Evolutionary conservation across 345 rosid species (phyloP).

Genomic region (Firmiana major): DNA sequence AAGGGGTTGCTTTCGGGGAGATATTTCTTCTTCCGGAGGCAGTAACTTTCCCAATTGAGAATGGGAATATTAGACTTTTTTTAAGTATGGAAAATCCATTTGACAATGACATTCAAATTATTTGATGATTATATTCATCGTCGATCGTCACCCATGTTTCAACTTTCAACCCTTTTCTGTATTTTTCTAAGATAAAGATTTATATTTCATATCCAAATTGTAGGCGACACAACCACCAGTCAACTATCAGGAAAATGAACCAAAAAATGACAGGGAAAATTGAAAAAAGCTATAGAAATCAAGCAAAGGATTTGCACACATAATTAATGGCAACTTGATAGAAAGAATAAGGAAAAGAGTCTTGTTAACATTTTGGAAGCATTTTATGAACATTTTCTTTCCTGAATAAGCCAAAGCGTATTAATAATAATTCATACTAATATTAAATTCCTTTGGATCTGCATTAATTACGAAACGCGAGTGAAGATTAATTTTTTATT

Average conservation of each 20-base stretch:
- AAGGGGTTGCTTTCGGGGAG: constrained; percentile 23
- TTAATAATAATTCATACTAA: too few species aligned
- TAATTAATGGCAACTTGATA: not conserved
- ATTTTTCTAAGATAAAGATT: not conserved
- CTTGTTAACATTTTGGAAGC: not conserved
- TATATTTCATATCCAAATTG: not conserved
- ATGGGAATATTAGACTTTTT: not conserved
- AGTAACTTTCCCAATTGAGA: not conserved
- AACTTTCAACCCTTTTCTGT: not conserved
- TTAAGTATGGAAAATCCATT: constrained; percentile 2
- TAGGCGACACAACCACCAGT: not conserved
- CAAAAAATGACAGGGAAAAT: not conserved
- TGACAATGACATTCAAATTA: constrained; percentile 27
- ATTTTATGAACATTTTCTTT: not conserved
- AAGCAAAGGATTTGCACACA: not conserved
- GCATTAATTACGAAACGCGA: too few species aligned
- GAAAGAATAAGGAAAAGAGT: not conserved
- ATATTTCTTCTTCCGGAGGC: constrained; percentile 11
- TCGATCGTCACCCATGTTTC: not conserved
- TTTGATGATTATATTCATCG: too few species aligned
- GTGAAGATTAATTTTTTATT: too few species aligned
- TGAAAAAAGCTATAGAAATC: not conserved
- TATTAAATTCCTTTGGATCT: too few species aligned
- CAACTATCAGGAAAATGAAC: not conserved
- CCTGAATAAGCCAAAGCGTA: too few species aligned